These are phyloP conservation scores for Periconia digitata DNA, from an alignment of 2,329 filamentous ascomycete genomes.

Conservation along the genomic window DNA sequence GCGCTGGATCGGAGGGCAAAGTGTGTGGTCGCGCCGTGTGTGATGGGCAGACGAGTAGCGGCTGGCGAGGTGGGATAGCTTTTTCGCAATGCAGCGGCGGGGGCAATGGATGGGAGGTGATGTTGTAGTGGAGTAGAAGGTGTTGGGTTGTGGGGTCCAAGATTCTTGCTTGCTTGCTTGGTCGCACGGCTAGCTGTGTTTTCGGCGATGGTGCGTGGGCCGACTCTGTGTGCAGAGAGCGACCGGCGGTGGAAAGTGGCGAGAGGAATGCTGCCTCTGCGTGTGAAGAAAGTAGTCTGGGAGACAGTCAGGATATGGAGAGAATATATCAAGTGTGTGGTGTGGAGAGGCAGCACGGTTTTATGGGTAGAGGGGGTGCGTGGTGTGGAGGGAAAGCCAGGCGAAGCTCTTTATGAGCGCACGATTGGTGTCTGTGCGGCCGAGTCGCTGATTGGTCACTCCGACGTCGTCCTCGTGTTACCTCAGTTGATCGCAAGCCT, in stretches of 20 bases:
- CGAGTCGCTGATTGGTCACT: conserved; percentile 20
- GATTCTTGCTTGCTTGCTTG: background rate
- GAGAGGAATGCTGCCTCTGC: too few species aligned
- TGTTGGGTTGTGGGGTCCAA: background rate
- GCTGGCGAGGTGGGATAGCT: background rate
- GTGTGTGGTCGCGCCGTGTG: background rate
- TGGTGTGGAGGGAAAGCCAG: conserved; percentile 9
- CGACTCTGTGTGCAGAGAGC: background rate
- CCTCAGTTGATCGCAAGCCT: background rate
- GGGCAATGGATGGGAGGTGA: background rate
- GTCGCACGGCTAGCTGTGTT: background rate
- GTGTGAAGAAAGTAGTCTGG: background rate
- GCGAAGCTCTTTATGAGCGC: conserved; percentile 34
- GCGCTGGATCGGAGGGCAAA: background rate
- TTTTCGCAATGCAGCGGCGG: background rate
- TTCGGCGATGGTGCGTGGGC: background rate
- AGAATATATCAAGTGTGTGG: background rate
- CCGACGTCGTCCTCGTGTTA: conserved; percentile 14
- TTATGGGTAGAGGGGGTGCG: background rate
- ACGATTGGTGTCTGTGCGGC: conserved; percentile 9
- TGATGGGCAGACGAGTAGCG: background rate
- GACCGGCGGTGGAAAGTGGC: background rate
- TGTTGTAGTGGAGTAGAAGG: background rate
- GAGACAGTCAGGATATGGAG: background rate
- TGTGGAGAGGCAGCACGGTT: background rate